phyloP scores from a whole-genome alignment of 495 filamentous ascomycete genomes.

The Podospora anserina region DNA sequence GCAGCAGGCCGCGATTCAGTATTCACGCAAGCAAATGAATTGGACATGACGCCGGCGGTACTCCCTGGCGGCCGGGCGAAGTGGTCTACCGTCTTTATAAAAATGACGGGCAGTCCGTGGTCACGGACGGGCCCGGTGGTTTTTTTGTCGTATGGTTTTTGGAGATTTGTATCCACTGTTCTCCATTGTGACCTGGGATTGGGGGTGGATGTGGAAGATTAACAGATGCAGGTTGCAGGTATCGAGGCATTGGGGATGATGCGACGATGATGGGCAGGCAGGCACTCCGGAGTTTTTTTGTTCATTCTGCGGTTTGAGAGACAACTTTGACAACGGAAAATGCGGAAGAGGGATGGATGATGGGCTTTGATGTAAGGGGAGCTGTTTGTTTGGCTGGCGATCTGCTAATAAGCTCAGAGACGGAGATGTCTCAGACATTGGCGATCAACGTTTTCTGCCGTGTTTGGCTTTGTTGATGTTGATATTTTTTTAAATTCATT shows the following conservation, averaged over 20 bases:
- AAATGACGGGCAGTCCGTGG: slow-evolving; percentile 12
- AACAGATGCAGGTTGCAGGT: slow-evolving; percentile 13
- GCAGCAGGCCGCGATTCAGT: not conserved
- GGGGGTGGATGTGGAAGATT: slow-evolving; percentile 9
- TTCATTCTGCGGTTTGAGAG: not conserved
- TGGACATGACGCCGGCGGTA: not conserved
- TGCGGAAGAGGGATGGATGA: too few relatives aligned
- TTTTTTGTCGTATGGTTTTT: slow-evolving; percentile 15
- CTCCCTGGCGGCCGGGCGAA: not conserved
- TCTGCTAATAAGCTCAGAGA: slow-evolving; percentile 2
- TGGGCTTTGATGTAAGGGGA: not conserved
- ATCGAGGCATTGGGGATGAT: slow-evolving; percentile 5
- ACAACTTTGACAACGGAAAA: not conserved
- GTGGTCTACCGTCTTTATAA: not conserved
- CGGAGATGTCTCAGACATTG: slow-evolving; percentile 4
- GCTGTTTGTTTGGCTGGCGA: not conserved
- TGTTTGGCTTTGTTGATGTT: not conserved
- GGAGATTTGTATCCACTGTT: slow-evolving; percentile 6
- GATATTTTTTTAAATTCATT: too few relatives aligned
- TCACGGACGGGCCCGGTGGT: slow-evolving; percentile 14
- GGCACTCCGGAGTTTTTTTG: not conserved
- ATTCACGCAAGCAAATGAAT: not conserved
- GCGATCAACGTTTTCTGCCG: not conserved
- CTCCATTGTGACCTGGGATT: slow-evolving; percentile 21
- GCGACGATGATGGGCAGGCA: not conserved